Evolutionary conservation across 768 basidiomycete species (phyloP).

Genomic region (Tricholoma hemisulphureum): DNA sequence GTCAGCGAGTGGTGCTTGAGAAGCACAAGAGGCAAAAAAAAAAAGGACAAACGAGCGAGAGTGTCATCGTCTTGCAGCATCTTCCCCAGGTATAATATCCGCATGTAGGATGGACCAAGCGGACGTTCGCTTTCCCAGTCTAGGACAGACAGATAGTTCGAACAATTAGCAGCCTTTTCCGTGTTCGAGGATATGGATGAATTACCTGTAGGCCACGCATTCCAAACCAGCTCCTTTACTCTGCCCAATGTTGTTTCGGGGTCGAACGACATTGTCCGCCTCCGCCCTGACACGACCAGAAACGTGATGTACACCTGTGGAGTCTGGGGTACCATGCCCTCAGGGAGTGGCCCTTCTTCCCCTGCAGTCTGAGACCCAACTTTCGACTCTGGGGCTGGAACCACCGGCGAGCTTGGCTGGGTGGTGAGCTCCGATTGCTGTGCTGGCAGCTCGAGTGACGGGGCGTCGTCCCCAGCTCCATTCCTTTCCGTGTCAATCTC

Average conservation of each 20-base stretch:
- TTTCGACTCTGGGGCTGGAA: constrained; percentile 4
- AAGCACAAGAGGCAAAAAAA: neutral
- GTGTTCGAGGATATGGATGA: neutral
- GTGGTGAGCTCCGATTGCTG: neutral
- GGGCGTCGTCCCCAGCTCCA: neutral
- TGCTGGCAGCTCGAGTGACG: constrained; percentile 13
- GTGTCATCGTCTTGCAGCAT: constrained; percentile 86
- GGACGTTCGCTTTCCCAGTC: constrained; percentile 82
- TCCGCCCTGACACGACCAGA: constrained; percentile 64
- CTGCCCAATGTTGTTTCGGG: constrained; percentile 72
- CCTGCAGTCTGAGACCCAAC: neutral
- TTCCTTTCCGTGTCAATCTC: neutral
- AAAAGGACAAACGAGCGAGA: constrained; percentile 50
- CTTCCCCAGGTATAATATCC: constrained; percentile 74
- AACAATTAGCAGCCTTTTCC: constrained; percentile 1
- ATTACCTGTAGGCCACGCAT: constrained; percentile 74
- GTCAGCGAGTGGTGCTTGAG: constrained; percentile 1
- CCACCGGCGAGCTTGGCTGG: neutral
- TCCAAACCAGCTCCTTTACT: constrained; percentile 84
- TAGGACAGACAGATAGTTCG: constrained; percentile 26
- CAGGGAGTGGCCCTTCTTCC: neutral
- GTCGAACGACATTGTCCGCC: constrained; percentile 72
- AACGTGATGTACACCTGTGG: constrained; percentile 70
- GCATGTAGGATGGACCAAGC: constrained; percentile 72
- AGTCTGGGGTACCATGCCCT: constrained; percentile 46